Conservation (phyloP, 2,329 filamentous ascomycete genomes). For the Gliomastix tumulicola region DNA sequence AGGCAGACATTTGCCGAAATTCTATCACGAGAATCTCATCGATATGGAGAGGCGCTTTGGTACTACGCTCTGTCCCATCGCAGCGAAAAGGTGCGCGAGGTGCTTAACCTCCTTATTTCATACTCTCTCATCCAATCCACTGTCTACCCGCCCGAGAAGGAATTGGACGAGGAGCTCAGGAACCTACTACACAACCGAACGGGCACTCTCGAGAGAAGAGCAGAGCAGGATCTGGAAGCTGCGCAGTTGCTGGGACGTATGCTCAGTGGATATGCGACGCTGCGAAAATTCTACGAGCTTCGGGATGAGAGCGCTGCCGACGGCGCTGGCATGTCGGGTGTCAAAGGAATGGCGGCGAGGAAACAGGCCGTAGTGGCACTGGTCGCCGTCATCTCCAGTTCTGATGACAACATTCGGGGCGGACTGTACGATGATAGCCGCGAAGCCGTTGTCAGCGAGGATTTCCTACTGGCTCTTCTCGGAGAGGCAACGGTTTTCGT, state of each 20-base stretch:
- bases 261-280: conserved; percentile 85
- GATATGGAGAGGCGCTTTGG: conserved; percentile 80
- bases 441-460: conserved; percentile 80
- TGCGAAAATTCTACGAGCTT: conserved; percentile 86
- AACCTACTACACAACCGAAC: conserved; percentile 66
- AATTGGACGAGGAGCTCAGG: conserved; percentile 67
- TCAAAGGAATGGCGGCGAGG: conserved; percentile 51
- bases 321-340: conserved; percentile 11
- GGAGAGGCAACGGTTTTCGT: conserved; percentile 79
- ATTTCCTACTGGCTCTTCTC: conserved; percentile 75
- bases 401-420: conserved; percentile 85
- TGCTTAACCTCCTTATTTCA: conserved; percentile 80
- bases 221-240: conserved; percentile 70
- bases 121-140: conserved; percentile 81
- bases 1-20: conserved; percentile 74
- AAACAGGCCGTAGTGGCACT: conserved; percentile 67
- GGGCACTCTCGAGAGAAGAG: conserved; percentile 63
- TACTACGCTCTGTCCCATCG: conserved; percentile 87
- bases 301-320: conserved; percentile 49
- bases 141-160: conserved; percentile 63
- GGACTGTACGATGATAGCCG: conserved; percentile 78
- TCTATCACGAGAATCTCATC: conserved; percentile 62
- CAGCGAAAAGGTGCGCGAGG: conserved; percentile 70
- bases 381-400: conserved; percentile 76
- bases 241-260: conserved; percentile 78